Conservation (phyloP, 352 stramenopile species). For the Pythium insidiosum region DNA sequence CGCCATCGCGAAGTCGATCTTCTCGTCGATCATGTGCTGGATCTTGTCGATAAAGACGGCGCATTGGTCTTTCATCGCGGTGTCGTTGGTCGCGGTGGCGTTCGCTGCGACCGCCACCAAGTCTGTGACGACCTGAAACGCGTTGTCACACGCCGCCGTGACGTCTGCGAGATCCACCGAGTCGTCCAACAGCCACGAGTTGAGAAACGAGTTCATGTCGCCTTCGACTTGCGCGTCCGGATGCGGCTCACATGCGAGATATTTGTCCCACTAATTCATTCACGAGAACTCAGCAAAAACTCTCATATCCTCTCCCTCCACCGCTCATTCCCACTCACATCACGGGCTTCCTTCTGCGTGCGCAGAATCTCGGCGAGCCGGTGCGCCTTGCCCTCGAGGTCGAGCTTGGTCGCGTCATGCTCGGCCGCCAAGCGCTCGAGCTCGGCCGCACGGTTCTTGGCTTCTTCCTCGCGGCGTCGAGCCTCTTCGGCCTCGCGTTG, state of each 20-base stretch:
- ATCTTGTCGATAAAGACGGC: conserved; percentile 38
- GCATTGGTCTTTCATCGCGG: conserved; percentile 28
- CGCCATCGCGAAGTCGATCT: conserved; percentile 52
- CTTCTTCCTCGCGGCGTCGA: conserved; percentile 50
- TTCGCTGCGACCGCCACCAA: conserved; percentile 45
- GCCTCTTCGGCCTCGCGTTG: conserved; percentile 45
- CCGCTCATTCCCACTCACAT: conserved; percentile 19
- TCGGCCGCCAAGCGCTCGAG: conserved; percentile 47
- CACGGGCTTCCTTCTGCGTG: conserved; percentile 49
- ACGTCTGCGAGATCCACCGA: conserved; percentile 37
- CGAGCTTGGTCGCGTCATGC: conserved; percentile 37
- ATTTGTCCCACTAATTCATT: conserved; percentile 50
- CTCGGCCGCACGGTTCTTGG: conserved; percentile 53
- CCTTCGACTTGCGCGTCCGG: conserved; percentile 59
- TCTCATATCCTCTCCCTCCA: not conserved
- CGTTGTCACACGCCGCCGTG: conserved; percentile 36
- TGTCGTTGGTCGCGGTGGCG: conserved; percentile 45
- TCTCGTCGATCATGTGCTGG: conserved; percentile 45
- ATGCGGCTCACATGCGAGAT: conserved; percentile 59
- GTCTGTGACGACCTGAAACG: conserved; percentile 55
- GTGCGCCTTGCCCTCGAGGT: conserved; percentile 49
- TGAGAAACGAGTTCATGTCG: conserved; percentile 80
- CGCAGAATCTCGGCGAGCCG: conserved; percentile 56
- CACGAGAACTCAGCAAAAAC: not conserved
- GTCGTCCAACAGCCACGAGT: conserved; percentile 63